Evolutionary conservation across 148 eudicot species (phyloP).

Genomic region (Camellia granthamiana): DNA sequence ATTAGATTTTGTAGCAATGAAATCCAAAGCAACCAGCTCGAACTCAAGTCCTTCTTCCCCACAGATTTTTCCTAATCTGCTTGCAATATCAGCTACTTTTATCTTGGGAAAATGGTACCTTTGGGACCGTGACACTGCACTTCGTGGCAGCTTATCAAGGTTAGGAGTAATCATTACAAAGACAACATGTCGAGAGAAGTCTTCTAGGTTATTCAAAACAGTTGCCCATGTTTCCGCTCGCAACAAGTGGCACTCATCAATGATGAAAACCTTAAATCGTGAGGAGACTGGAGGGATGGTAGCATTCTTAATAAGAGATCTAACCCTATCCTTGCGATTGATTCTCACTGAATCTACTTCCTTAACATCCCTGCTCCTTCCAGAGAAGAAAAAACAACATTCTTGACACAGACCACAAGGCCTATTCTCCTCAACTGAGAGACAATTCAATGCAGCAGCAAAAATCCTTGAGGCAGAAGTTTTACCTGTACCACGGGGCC

Average conservation of each 20-base stretch:
- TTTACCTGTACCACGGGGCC: constrained; percentile 93
- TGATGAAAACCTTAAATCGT: constrained; percentile 67
- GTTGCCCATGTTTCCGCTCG: constrained; percentile 69
- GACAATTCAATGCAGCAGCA: constrained; percentile 94
- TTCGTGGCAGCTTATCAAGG: constrained; percentile 69
- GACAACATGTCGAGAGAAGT: constrained; percentile 61
- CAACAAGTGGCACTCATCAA: constrained; percentile 91
- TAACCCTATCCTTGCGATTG: constrained; percentile 51
- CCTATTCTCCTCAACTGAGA: constrained; percentile 44
- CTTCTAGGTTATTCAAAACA: constrained; percentile 49
- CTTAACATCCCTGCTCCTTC: constrained; percentile 77
- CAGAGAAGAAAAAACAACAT: constrained; percentile 69
- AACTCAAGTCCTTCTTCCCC: constrained; percentile 72
- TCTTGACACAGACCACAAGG: constrained; percentile 91
- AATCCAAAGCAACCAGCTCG: constrained; percentile 72
- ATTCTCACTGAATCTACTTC: constrained; percentile 81
- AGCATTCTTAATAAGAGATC: constrained; percentile 61
- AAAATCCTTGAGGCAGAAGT: constrained; percentile 83
- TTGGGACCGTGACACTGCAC: constrained; percentile 60
- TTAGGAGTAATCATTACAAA: constrained; percentile 87
- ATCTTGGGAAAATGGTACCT: constrained; percentile 68
- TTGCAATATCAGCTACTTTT: constrained; percentile 55
- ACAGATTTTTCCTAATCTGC: constrained; percentile 61
- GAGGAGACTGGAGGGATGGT: constrained; percentile 66
- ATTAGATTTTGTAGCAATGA: constrained; percentile 73